Evolutionary conservation across 2,329 filamentous ascomycete genomes (phyloP).

Genomic region (Xylariaceae sp.): DNA sequence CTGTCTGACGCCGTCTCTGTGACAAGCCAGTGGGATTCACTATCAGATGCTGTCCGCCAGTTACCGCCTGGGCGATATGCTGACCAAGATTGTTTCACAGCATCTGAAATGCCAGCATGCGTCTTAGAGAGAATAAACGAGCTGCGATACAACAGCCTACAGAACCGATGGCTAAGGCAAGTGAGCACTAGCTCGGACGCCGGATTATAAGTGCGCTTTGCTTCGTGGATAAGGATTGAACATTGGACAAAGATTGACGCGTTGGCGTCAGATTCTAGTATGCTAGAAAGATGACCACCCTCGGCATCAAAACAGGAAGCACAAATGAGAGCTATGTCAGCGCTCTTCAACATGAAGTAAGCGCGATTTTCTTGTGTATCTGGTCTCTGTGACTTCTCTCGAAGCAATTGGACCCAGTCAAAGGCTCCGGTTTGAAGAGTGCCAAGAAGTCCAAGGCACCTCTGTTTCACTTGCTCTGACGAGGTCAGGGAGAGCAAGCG

Average conservation of each 20-base stretch:
- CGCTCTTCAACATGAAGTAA: slow-evolving; percentile 37
- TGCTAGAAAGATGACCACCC: not conserved
- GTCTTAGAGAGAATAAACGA: slow-evolving; percentile 15
- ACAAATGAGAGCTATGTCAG: slow-evolving; percentile 12
- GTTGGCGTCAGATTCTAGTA: not conserved
- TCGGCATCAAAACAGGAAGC: slow-evolving; percentile 13
- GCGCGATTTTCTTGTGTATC: slow-evolving; percentile 31
- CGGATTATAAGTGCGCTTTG: not conserved
- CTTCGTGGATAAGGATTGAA: slow-evolving; percentile 12
- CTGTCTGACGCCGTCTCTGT: not conserved
- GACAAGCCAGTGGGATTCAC: slow-evolving; percentile 30
- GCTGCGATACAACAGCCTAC: slow-evolving; percentile 25
- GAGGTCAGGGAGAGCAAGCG: slow-evolving; percentile 46
- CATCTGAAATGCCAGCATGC: slow-evolving; percentile 31
- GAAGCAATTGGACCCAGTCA: slow-evolving; percentile 44
- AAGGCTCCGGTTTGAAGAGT: slow-evolving; percentile 39
- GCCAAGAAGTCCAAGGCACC: slow-evolving; percentile 38
- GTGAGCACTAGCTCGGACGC: slow-evolving; percentile 19
- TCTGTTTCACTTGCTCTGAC: slow-evolving; percentile 19
- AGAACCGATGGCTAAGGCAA: slow-evolving; percentile 33
- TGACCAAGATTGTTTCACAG: slow-evolving; percentile 34
- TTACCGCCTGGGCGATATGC: slow-evolving; percentile 19
- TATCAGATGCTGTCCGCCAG: not conserved
- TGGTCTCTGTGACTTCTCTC: not conserved
- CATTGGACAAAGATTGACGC: slow-evolving; percentile 13